phyloP scores from a whole-genome alignment of 306 rosid genomes.

The Rosa chinensis region DNA sequence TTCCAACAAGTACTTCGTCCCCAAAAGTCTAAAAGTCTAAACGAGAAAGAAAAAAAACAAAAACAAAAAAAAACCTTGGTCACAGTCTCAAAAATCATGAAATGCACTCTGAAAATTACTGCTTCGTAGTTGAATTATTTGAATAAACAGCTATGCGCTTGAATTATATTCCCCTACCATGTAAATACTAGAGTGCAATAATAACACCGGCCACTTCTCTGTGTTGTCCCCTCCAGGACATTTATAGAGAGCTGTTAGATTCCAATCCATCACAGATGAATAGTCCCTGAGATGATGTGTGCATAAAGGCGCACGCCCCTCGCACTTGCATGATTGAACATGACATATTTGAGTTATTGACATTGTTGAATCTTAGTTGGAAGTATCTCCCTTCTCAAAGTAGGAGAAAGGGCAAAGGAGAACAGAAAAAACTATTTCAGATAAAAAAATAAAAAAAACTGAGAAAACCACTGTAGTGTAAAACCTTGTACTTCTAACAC shows the following conservation, averaged over 20 bases:
- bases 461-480: not conserved
- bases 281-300: not conserved
- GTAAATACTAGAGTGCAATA: not conserved
- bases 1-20: too few relatives aligned
- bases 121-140: not conserved
- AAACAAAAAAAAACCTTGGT: too few relatives aligned
- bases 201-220: not conserved
- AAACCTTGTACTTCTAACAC: slow-evolving; percentile 1
- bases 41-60: too few relatives aligned
- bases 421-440: not conserved
- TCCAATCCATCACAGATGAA: not conserved
- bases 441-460: not conserved
- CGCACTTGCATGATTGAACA: slow-evolving; percentile 8
- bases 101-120: too few relatives aligned
- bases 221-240: slow-evolving; percentile 1
- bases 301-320: not conserved
- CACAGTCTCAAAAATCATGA: too few relatives aligned
- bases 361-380: not conserved
- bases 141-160: not conserved
- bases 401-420: slow-evolving; percentile 3
- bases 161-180: not conserved
- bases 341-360: not conserved
- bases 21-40: too few relatives aligned
- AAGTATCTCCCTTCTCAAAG: not conserved
- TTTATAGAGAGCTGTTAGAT: not conserved